Percentiles rank a stretch among this genome's conserved stretches.
These are phyloP conservation scores for Cutaneotrichosporon sp. DNA, from an alignment of 1,284 basidiomycete species.

Conservation along the genomic window DNA sequence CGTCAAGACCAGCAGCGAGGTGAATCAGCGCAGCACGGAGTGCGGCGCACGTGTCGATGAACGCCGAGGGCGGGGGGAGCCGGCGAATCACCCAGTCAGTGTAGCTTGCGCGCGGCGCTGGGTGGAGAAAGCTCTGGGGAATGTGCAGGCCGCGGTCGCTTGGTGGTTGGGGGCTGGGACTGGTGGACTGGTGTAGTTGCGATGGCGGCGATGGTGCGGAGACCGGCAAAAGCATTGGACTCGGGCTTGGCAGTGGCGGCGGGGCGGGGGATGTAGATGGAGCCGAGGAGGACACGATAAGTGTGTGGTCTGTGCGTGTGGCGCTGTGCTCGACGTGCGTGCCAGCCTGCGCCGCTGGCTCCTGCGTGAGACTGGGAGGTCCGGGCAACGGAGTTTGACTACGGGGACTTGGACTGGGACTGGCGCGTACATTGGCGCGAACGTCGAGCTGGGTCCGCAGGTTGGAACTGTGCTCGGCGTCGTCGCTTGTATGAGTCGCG, in stretches of 20 bases:
- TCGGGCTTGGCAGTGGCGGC: background rate
- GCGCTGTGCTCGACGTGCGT: background rate
- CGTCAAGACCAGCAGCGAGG: slow-evolving; percentile 32
- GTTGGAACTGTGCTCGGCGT: too few relatives aligned
- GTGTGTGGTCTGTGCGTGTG: background rate
- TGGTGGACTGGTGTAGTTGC: too few relatives aligned
- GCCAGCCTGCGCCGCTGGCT: background rate
- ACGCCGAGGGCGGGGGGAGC: background rate
- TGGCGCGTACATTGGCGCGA: too few relatives aligned
- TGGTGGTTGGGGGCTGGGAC: too few relatives aligned
- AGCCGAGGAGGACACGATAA: background rate
- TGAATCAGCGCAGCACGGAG: slow-evolving; percentile 26
- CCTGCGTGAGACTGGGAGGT: background rate
- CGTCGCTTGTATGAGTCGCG: too few relatives aligned
- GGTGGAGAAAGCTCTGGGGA: background rate
- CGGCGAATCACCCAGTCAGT: slow-evolving; percentile 11
- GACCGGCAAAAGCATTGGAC: background rate
- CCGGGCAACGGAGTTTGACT: background rate
- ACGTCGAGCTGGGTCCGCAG: too few relatives aligned
- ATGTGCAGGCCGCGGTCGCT: background rate
- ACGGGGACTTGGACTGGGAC: background rate
- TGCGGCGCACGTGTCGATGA: slow-evolving; percentile 2
- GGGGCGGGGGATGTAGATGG: background rate
- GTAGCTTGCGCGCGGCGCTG: slow-evolving; percentile 2
- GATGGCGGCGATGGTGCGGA: background rate